Base-by-base conservation (phyloP, 495 filamentous ascomycete species). In the Podospora australis region DNA sequence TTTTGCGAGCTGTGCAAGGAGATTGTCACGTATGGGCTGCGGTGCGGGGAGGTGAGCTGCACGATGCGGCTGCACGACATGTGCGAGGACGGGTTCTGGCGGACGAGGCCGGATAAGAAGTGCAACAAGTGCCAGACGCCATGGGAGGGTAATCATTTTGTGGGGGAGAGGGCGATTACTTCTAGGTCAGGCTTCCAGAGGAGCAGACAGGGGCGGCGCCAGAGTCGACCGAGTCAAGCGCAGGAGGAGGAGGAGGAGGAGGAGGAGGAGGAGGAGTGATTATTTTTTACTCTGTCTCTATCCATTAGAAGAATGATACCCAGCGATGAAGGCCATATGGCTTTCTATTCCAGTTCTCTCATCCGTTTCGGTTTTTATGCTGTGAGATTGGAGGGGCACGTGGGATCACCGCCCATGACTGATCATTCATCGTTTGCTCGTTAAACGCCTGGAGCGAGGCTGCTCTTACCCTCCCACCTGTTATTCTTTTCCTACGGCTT, bases 1-100 rank as follows among this genome's bases (percentile, higher is more conserved):
- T 79, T 82, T 49, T 98, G 92, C 67, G 77, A 82, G 62, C 88
- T 86, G 2, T 98, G 92, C 64, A 87, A 80, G 66, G 90, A 96
- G 64, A 86, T 97, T 47, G 78, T 96, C 48, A 97, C 90, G 6
- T 69, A 87, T 51, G 91, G 91, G 4, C 83, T 91, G 75, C 79
- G 91, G 17, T 97, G 91, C 64, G 64, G 71, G 4, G 77, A 86
- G 29, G 67, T 72, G 14, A 72, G 79, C 16, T 97, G 91, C 58
- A 58, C 52, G 11, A 73, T 82, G 3, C 72, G 91, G 16, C 63
- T 96, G 16, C 91, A 97, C 62, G 79, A 90, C 44, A 75, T 82
- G 21, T 97, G 91, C 60, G 71, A 78, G 39, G 75, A 77, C 2
- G 81, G 77, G 34, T 87, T 86, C 59, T 95, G 87, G 64, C 74